Evolutionary conservation across 1,139 yeast genomes (phyloP).

Genomic region (Debaryomyces udenii): DNA sequence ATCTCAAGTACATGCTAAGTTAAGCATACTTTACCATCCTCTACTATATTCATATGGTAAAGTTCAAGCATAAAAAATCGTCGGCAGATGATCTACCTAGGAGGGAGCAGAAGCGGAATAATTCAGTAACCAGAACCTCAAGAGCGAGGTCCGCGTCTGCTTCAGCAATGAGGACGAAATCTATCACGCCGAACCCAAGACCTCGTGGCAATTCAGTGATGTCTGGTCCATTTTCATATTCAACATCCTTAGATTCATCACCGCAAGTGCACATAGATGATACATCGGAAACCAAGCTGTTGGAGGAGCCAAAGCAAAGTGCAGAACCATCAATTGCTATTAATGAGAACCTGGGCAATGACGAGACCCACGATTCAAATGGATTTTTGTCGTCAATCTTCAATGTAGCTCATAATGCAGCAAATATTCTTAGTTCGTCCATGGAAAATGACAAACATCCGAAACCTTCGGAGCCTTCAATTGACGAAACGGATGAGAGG

Average conservation of each 20-base stretch:
- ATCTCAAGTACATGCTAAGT: too few species aligned
- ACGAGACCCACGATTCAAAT: constrained; percentile 13
- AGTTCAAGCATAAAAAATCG: constrained; percentile 1
- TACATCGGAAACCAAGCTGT: background rate
- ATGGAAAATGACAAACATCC: constrained; percentile 8
- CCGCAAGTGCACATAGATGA: background rate
- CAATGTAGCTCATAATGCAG: constrained; percentile 33
- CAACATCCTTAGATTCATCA: constrained; percentile 3
- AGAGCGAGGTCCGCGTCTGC: constrained; percentile 8
- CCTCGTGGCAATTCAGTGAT: constrained; percentile 1
- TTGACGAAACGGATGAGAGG: constrained; percentile 16
- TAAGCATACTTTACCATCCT: background rate
- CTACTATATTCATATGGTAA: constrained; percentile 1
- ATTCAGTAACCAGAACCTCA: constrained; percentile 5
- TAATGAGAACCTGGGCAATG: background rate
- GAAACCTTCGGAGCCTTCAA: constrained; percentile 1
- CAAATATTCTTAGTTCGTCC: constrained; percentile 12
- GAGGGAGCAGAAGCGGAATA: constrained; percentile 3
- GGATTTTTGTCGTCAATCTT: constrained; percentile 33
- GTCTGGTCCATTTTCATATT: constrained; percentile 7
- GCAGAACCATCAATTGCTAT: background rate
- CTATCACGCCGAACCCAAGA: constrained; percentile 5
- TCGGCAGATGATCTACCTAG: constrained; percentile 5
- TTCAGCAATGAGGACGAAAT: constrained; percentile 4
- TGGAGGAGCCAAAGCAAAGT: background rate